A percentile compares a stretch with the other conserved stretches of the same genome.
These are phyloP conservation scores for Beauveria sp. DNA, from an alignment of 2,329 filamentous ascomycete species.

Conservation along the genomic window DNA sequence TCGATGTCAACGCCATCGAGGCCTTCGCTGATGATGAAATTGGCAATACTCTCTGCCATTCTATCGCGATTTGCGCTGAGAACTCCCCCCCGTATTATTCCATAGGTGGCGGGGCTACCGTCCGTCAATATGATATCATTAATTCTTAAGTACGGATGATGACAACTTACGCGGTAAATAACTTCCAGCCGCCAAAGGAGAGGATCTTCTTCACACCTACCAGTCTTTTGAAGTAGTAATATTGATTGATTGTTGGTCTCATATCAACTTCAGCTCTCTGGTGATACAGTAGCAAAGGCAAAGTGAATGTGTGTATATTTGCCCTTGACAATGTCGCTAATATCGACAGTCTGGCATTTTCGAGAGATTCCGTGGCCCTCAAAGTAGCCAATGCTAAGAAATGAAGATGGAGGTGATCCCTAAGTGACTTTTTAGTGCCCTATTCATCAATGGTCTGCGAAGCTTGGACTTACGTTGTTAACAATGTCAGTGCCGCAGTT, in stretches of 20 bases:
- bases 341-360: slow-evolving; percentile 16
- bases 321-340: slow-evolving; percentile 16
- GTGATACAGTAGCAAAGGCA: slow-evolving; percentile 17
- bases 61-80: slow-evolving; percentile 21
- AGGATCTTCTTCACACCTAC: slow-evolving; percentile 26
- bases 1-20: background rate
- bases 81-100: slow-evolving; percentile 27
- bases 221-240: slow-evolving; percentile 20
- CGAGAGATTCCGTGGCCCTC: slow-evolving; percentile 11
- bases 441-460: background rate
- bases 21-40: background rate
- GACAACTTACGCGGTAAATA: slow-evolving; percentile 23
- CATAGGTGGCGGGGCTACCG: slow-evolving; percentile 21
- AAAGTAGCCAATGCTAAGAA: slow-evolving; percentile 17
- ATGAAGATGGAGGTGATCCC: background rate
- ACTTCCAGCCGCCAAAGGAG: slow-evolving; percentile 37
- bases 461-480: background rate
- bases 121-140: background rate
- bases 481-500: slow-evolving; percentile 12
- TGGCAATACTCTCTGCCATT: slow-evolving; percentile 22
- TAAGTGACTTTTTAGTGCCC: background rate
- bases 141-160: background rate
- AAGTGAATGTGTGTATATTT: slow-evolving; percentile 19
- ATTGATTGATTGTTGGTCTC: slow-evolving; percentile 18
- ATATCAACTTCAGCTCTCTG: slow-evolving; percentile 15